phyloP scores from a whole-genome alignment of 2,329 filamentous ascomycete genomes.

The Aspergillus pseudonomiae region DNA sequence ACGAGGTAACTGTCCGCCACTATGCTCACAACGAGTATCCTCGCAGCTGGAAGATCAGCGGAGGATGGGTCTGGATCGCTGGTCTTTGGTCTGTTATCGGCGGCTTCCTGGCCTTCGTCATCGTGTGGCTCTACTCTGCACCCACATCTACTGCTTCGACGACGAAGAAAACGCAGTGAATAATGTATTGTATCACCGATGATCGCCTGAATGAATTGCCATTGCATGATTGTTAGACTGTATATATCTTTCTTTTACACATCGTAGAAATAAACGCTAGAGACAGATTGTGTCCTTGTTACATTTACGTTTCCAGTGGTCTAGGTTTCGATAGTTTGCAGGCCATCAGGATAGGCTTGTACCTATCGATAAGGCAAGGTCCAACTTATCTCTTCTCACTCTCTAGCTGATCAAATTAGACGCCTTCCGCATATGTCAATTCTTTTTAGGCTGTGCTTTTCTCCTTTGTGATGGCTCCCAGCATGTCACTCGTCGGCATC shows the following conservation, averaged over 20 bases:
- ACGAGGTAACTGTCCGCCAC: conserved; percentile 90
- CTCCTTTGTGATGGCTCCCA: too few relatives aligned
- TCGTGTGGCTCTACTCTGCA: conserved; percentile 81
- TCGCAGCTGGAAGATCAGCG: conserved; percentile 84
- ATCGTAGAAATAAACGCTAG: neutral
- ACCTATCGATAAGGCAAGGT: neutral
- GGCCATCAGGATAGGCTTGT: neutral
- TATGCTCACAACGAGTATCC: conserved; percentile 98
- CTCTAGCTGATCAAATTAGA: neutral
- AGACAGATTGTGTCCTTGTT: neutral
- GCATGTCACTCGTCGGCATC: too few relatives aligned
- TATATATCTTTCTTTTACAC: neutral
- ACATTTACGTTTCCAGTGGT: neutral
- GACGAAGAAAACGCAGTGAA: conserved; percentile 53
- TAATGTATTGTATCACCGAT: conserved; percentile 29
- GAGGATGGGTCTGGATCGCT: conserved; percentile 91
- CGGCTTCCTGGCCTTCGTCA: conserved; percentile 84
- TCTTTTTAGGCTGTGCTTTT: neutral
- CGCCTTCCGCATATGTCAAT: neutral
- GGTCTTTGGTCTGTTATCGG: conserved; percentile 82
- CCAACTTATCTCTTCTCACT: neutral
- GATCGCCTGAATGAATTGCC: conserved; percentile 23
- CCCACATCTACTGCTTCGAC: conserved; percentile 46
- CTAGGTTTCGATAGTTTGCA: neutral
- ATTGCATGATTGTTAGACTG: conserved; percentile 11